Percentiles rank a stretch among this genome's conserved stretches.
Conservation (phyloP, 1,284 basidiomycete species). For the Ustilago curta region DNA sequence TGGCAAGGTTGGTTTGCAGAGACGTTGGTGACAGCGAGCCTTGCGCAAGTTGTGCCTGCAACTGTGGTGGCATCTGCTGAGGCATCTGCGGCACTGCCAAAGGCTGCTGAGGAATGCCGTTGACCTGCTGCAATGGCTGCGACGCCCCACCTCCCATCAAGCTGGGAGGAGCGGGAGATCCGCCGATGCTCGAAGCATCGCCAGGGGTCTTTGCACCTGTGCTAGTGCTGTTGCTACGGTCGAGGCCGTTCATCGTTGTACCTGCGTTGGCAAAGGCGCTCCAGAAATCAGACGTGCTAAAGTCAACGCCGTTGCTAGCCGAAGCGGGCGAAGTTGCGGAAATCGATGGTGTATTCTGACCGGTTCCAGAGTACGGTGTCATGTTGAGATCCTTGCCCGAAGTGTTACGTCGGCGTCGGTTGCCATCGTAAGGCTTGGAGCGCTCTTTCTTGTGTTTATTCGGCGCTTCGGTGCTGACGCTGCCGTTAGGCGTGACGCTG, state of each 20-base stretch:
- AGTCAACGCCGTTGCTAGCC: conserved; percentile 32
- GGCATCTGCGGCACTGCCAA: conserved; percentile 33
- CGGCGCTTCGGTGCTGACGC: conserved; percentile 17
- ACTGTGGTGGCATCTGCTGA: conserved; percentile 37
- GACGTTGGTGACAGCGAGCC: conserved; percentile 60
- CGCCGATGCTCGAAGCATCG: conserved; percentile 37
- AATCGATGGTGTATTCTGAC: conserved; percentile 44
- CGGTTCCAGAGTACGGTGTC: conserved; percentile 48
- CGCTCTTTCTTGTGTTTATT: conserved; percentile 45
- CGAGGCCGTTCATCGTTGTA: conserved; percentile 35
- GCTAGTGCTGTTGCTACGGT: conserved; percentile 50
- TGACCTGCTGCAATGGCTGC: conserved; percentile 23
- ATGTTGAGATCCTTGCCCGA: conserved; percentile 51
- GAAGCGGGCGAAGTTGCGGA: conserved; percentile 27
- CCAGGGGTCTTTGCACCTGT: conserved; percentile 47
- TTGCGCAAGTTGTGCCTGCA: conserved; percentile 51
- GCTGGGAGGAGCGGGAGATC: conserved; percentile 29
- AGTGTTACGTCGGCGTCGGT: conserved; percentile 51
- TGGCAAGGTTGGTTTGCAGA: conserved; percentile 59
- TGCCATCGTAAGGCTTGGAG: conserved; percentile 61
- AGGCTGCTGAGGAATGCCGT: conserved; percentile 16
- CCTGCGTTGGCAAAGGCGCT: conserved; percentile 47
- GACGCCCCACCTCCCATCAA: conserved; percentile 12
- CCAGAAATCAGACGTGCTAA: conserved; percentile 52
- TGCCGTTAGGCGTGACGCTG: conserved; percentile 42